Evolutionary conservation across 768 basidiomycete genomes (phyloP), one percentile per base, ranked within the genome.

Genomic region (Xerocomellus chrysenteron): DNA sequence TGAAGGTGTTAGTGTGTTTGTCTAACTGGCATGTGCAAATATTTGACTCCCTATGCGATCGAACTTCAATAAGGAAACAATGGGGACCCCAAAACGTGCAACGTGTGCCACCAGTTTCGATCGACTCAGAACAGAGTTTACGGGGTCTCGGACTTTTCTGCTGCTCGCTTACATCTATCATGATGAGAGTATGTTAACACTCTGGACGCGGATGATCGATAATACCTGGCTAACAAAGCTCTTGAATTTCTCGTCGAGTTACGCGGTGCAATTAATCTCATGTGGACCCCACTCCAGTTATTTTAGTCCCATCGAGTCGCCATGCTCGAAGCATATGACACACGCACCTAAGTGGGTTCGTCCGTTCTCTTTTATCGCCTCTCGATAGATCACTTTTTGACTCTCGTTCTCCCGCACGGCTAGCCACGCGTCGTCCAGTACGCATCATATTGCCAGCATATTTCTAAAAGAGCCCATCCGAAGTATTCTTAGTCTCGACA

Each of bases 71-170:
- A 45, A 10, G 51, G 50, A 42, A 54, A 49, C 47, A 54, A 66
- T 5, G 35, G 33, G 40, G 67, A 67, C 66, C 64, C 64, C 56
- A 16, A 21, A 50, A 50, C 37, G 2, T 4, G 5, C 39, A 12
- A 32, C n/a, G 40, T 36, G 30, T 7, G 11, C 35, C 32, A n/a
- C 37, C 1, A 32, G 60, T 48, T 45, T 40, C 48, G 62, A 48
- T 24, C 9, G 39, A 1, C 10, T 16, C 17, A 32, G 40, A 64
- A 64, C 64, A 57, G 57, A 63, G 52, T 65, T 63, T 54, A 47
- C n/a, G 64, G 61, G 61, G 62, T 59, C 60, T 32, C 21, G n/a
- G 16, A 30, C 7, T 14, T 36, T 5, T 19, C 6, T 48, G 14
- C 10, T 16, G 12, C 8, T 17, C 28, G 6, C 7, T 3, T 14